Conservation (phyloP, 306 rosid species). For the Castanospermum australe region DNA sequence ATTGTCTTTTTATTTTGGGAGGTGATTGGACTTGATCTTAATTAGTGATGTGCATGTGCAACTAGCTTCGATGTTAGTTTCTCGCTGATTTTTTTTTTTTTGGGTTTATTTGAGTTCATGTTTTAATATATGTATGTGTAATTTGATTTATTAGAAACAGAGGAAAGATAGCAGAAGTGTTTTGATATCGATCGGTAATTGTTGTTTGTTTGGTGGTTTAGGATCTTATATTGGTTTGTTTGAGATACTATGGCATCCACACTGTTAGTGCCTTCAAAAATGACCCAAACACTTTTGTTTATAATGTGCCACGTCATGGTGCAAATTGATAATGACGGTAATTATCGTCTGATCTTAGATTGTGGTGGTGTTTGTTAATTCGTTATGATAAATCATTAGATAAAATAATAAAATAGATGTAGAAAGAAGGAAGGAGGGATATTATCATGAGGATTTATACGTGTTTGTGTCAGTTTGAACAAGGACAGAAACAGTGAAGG, state of each 20-base stretch:
- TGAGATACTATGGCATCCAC: too few species aligned
- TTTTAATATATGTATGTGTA: constrained; percentile 36
- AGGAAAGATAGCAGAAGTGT: constrained; percentile 34
- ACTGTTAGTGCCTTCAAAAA: background rate
- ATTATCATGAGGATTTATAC: background rate
- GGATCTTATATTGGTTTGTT: background rate
- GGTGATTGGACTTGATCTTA: constrained; percentile 41
- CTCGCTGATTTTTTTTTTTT: background rate
- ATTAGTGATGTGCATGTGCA: constrained; percentile 41
- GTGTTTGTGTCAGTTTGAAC: background rate
- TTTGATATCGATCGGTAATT: background rate
- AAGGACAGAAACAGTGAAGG: background rate
- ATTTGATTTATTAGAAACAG: constrained; percentile 38
- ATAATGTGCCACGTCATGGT: constrained; percentile 1
- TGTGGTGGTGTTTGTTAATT: background rate
- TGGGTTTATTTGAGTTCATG: constrained; percentile 3
- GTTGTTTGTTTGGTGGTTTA: background rate
- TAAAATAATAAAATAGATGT: background rate
- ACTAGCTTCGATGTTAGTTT: constrained; percentile 48
- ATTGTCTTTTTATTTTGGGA: constrained; percentile 21
- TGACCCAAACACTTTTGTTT: background rate
- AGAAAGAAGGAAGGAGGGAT: background rate
- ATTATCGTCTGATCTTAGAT: background rate
- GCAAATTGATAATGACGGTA: background rate
- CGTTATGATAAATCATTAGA: background rate